Conservation (phyloP, 768 basidiomycete genomes). For the Boletus fagicola region DNA sequence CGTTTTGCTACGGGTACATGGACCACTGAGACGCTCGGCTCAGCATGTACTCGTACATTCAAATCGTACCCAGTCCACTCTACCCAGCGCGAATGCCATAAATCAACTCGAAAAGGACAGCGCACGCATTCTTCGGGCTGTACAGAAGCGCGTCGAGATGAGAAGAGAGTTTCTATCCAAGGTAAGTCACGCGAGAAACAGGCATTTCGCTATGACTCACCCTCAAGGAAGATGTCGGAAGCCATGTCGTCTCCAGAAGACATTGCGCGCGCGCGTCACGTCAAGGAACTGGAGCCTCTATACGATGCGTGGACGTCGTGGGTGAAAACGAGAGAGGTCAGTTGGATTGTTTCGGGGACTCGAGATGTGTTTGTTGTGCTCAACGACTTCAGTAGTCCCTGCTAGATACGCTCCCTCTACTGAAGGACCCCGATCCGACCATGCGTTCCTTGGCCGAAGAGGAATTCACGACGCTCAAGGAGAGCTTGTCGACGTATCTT, state of each 20-base stretch:
- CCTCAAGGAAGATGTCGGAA: conserved; percentile 44
- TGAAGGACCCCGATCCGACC: conserved; percentile 55
- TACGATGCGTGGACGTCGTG: conserved; percentile 68
- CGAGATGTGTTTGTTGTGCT: conserved; percentile 4
- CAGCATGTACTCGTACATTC: conserved; percentile 10
- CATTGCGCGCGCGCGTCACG: conserved; percentile 54
- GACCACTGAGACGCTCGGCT: conserved; percentile 14
- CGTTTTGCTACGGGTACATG: conserved; percentile 11
- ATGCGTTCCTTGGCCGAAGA: conserved; percentile 1
- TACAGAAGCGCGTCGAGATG: conserved; percentile 53
- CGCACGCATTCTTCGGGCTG: conserved; percentile 51
- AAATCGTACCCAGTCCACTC: conserved; percentile 10
- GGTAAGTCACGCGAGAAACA: conserved; percentile 28
- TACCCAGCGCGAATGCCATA: conserved; percentile 15
- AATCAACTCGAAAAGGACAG: conserved; percentile 42
- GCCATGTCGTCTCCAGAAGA: conserved; percentile 54
- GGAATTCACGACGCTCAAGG: conserved; percentile 51
- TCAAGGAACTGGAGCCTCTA: conserved; percentile 70
- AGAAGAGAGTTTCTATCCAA: conserved; percentile 45
- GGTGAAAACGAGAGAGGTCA: conserved; percentile 54
- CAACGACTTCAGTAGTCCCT: conserved; percentile 53
- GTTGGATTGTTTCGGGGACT: conserved; percentile 14
- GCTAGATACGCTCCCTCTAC: conserved; percentile 57
- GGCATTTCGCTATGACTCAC: background rate
- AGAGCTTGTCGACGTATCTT: conserved; percentile 24